phyloP scores from a whole-genome alignment of 768 basidiomycete genomes.

The Calocybe gangraenosa region DNA sequence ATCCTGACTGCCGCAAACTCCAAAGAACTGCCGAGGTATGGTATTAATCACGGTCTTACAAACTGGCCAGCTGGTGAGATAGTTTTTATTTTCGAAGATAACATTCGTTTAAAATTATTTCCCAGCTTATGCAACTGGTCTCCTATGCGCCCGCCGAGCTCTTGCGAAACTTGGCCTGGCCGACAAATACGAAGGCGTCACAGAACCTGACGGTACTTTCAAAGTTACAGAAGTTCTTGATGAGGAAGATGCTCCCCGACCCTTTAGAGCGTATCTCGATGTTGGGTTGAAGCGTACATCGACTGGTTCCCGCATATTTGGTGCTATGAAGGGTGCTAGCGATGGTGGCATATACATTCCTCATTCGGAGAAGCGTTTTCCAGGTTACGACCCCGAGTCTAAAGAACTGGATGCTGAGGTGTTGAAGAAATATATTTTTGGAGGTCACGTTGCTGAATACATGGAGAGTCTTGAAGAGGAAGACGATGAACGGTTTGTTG shows the following conservation, averaged over 20 bases:
- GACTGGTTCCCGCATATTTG: conserved; percentile 95
- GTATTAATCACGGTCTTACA: conserved; percentile 96
- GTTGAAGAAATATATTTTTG: conserved; percentile 96
- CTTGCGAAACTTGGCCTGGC: conserved; percentile 93
- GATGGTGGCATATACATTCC: conserved; percentile 98
- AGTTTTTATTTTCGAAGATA: background rate
- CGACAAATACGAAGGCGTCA: conserved; percentile 95
- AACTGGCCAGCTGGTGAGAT: conserved; percentile 93
- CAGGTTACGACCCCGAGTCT: conserved; percentile 89
- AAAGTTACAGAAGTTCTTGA: conserved; percentile 81
- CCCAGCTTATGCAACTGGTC: conserved; percentile 93
- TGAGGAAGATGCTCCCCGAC: conserved; percentile 90
- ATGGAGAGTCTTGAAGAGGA: conserved; percentile 99
- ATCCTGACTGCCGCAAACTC: conserved; percentile 87
- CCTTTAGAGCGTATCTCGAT: conserved; percentile 99
- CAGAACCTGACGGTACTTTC: conserved; percentile 87
- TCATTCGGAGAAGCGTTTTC: conserved; percentile 97
- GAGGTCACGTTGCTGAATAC: conserved; percentile 98
- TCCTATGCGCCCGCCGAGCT: conserved; percentile 92
- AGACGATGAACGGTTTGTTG: conserved; percentile 86
- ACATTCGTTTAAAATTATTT: conserved; percentile 1
- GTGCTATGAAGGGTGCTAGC: conserved; percentile 96
- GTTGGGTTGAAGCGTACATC: conserved; percentile 98
- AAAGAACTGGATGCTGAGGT: conserved; percentile 94
- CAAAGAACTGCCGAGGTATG: conserved; percentile 89